A percentile compares a stretch with the other conserved stretches of the same genome.
These are phyloP conservation scores for Ogataea degrootiae DNA, from an alignment of 805 yeast species.

Conservation along the genomic window DNA sequence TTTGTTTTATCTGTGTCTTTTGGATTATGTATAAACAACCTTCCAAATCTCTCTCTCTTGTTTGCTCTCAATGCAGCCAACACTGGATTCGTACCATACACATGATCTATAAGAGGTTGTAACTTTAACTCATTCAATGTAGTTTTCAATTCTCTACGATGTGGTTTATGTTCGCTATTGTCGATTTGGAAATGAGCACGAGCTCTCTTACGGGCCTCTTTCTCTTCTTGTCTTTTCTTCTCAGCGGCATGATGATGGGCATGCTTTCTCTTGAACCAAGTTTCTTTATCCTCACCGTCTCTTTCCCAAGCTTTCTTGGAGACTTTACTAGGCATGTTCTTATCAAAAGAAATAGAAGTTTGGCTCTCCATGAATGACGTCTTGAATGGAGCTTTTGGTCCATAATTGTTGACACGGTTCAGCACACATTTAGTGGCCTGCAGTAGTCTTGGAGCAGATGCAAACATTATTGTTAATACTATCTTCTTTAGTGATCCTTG, in stretches of 20 bases:
- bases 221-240: slow-evolving; percentile 23
- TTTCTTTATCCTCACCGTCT: slow-evolving; percentile 55
- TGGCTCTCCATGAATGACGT: slow-evolving; percentile 1
- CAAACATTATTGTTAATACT: background rate
- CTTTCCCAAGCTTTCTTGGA: slow-evolving; percentile 61
- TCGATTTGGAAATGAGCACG: background rate
- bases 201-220: slow-evolving; percentile 15
- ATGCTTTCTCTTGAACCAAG: slow-evolving; percentile 56
- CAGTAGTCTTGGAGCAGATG: background rate
- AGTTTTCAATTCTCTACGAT: slow-evolving; percentile 6
- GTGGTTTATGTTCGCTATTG: slow-evolving; percentile 2
- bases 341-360: slow-evolving; percentile 32
- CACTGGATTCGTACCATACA: slow-evolving; percentile 76
- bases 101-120: slow-evolving; percentile 57
- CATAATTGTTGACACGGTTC: background rate
- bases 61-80: slow-evolving; percentile 58
- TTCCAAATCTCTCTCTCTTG: slow-evolving; percentile 49
- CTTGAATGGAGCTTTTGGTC: slow-evolving; percentile 28
- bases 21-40: slow-evolving; percentile 43
- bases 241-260: slow-evolving; percentile 62
- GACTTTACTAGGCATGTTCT: slow-evolving; percentile 36
- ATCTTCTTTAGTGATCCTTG: too few relatives aligned
- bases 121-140: slow-evolving; percentile 13
- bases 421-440: background rate
- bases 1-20: slow-evolving; percentile 25